Evolutionary conservation across 169 alveolate genomes (phyloP), one percentile per base, ranked within the genome.

Genomic region (Neospora caninum): DNA sequence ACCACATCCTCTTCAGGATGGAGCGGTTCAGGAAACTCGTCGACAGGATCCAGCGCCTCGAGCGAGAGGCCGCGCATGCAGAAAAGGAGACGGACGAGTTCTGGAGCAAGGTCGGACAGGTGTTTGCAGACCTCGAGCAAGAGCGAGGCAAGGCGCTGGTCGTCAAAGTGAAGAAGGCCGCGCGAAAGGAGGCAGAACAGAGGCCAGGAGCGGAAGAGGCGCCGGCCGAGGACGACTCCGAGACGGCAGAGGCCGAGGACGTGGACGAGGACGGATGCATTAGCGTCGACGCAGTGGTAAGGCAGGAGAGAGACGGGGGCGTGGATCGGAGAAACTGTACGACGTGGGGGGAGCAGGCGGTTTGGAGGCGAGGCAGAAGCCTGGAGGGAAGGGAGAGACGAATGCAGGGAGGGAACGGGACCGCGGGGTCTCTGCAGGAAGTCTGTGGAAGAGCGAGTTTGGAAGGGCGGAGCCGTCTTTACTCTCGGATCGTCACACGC

Each of bases 81-180:
- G 84, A 22, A 22, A 36, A 27, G 38, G 36, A 16, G 31, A 29
- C 4, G 20, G 29, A 45, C 53, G 88, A 64, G 34, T 87, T 69
- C 80, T 54, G 41, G 84, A 31, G 31, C 31, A 10, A 31, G 18
- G 64, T 27, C 38, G 49, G 31, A 27, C 25, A 64, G 91, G 36
- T 29, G n/a, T 67, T 38, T 42, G 31, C 27, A 49, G 38, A 93
- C 34, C 9, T 78, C 64, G 58, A 49, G 58, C 41, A 80, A 42
- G 27, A 10, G 93, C 58, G 42, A 7, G 91, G 27, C 36, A 36
- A 80, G 88, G 41, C 43, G 41, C 93, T 36, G 93, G 88, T 27
- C 94, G 92, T 93, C 92, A 92, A 64, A 93, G 67, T 45, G 91
- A 43, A 91, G 95, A 94, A 88, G 96, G 84, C 92, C 92, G 49